Base-by-base conservation (phyloP, 805 yeast genomes). In the Diddensiella caesifluorescens region DNA sequence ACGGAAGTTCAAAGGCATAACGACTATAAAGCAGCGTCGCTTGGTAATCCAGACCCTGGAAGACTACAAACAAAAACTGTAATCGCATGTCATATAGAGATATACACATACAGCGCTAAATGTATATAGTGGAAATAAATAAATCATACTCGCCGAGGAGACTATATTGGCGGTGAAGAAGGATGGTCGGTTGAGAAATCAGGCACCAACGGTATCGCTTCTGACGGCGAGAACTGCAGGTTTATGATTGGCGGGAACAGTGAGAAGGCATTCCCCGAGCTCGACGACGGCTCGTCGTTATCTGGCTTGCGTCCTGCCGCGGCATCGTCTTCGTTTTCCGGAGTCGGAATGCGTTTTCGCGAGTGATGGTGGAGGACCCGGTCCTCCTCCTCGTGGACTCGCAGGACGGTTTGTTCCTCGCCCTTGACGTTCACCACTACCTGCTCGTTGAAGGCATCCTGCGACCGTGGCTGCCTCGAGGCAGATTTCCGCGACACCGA, bases 41-140 rank as follows among this genome's bases (percentile, higher is more conserved):
- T 61, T 90, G 52, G 97, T 92, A 12, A 90, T 92, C 62, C 75
- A 77, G 41, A 69, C 79, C 2, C 68, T 92, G 52, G 79, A 81
- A 47, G 95, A 86, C 31, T 97, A 92, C 54, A 86, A 92, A 35
- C 67, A 78, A 22, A 72, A 82, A 55, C 92, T 97, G 98, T 98
- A 92, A n/a, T n/a, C n/a, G n/a, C n/a, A n/a, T n/a, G n/a, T n/a
- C n/a, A n/a, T n/a, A n/a, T n/a, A n/a, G n/a, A n/a, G n/a, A n/a
- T n/a, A n/a, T n/a, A n/a, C n/a, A n/a, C n/a, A n/a, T n/a, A n/a
- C n/a, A n/a, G n/a, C n/a, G n/a, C n/a, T n/a, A n/a, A n/a, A n/a
- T n/a, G n/a, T n/a, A n/a, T n/a, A n/a, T n/a, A n/a, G n/a, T n/a
- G n/a, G n/a, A n/a, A n/a, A n/a, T n/a, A n/a, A n/a, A n/a, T n/a